Base-by-base conservation (phyloP, 371 early-diverging fungal species). In the Mortierella sp. region DNA sequence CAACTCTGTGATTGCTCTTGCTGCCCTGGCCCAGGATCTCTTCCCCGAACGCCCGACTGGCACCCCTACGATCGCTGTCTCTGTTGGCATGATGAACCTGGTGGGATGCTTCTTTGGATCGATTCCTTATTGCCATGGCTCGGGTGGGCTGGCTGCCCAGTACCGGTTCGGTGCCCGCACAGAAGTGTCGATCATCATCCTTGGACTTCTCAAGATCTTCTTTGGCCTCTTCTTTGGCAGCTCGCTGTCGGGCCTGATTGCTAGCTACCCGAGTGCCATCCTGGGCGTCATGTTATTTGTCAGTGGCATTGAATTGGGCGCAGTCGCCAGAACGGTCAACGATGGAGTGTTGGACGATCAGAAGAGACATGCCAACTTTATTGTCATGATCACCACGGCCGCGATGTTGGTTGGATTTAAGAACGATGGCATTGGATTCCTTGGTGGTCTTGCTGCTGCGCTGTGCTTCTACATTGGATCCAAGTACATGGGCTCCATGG, bases 161-260 rank as follows among this genome's bases (percentile, higher is more conserved):
- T 96, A 96, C 84, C 94, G 96, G 2, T 97, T 96, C 80, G 97
- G 97, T 43, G 97, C 97, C 29, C 92, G 97, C 52, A 89, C 95
- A 0, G 96, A 93, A 68, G 91, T 94, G 19, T 94, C 95, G 52
- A 89, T 96, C 61, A 88, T 95, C 34, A 44, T 96, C 55, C 88
- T 97, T 13, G 97, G 97, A 14, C 19, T 87, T 5, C 70, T 89
- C 86, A 97, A 97, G 76, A 84, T 96, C 19, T 39, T 94, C 1
- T 58, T 94, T 13, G 97, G 96, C 39, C 87, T 96, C 37, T 71
- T 96, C 34, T 94, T 96, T 87, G 96, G 97, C 63, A 88, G 88
- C 66, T 93, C 96, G 7, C 88, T 96, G n/a, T 85, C 94, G 24
- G 92, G 89, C 4, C 66, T 96, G 10, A 87, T 96, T 66, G 76